Conservation (phyloP, 2,329 filamentous ascomycete genomes). For the Apiospora hydei region DNA sequence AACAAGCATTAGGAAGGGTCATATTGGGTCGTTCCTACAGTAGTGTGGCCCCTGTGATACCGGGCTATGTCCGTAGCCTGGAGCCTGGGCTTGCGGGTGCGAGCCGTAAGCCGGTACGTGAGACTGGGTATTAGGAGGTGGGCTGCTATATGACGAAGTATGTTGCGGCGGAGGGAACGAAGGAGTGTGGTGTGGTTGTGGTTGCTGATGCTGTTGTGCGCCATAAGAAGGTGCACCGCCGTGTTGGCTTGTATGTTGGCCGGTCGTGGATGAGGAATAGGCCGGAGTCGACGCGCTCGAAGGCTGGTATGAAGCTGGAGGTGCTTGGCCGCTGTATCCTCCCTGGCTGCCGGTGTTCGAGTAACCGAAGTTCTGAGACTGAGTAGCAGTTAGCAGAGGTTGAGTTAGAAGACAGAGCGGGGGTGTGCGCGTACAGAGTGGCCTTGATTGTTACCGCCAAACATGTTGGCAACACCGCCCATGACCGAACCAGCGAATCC, state of each 20-base stretch:
- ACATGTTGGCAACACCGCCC: conserved; percentile 60
- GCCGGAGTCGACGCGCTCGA: conserved; percentile 38
- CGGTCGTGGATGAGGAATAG: conserved; percentile 37
- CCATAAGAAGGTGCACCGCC: conserved; percentile 32
- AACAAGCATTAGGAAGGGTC: not conserved
- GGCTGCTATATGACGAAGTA: conserved; percentile 34
- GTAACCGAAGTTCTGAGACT: conserved; percentile 69
- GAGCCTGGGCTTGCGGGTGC: conserved; percentile 33
- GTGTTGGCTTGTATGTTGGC: conserved; percentile 22
- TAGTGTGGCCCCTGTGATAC: conserved; percentile 40
- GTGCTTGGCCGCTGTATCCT: conserved; percentile 68
- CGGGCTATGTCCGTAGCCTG: conserved; percentile 40
- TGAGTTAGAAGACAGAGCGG: not conserved
- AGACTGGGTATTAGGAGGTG: conserved; percentile 31
- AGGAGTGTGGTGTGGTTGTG: conserved; percentile 35
- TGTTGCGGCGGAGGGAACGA: conserved; percentile 36
- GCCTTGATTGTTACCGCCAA: conserved; percentile 56
- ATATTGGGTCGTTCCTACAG: conserved; percentile 33
- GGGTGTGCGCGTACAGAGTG: conserved; percentile 45
- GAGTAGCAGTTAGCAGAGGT: conserved; percentile 13
- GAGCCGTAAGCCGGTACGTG: conserved; percentile 27
- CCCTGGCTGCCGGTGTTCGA: conserved; percentile 59
- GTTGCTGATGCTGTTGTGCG: conserved; percentile 4
- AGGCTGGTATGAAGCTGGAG: conserved; percentile 66
- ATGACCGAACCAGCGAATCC: conserved; percentile 62